Base-by-base conservation (phyloP, 331 rosid species). In the Spiraea crenata region DNA sequence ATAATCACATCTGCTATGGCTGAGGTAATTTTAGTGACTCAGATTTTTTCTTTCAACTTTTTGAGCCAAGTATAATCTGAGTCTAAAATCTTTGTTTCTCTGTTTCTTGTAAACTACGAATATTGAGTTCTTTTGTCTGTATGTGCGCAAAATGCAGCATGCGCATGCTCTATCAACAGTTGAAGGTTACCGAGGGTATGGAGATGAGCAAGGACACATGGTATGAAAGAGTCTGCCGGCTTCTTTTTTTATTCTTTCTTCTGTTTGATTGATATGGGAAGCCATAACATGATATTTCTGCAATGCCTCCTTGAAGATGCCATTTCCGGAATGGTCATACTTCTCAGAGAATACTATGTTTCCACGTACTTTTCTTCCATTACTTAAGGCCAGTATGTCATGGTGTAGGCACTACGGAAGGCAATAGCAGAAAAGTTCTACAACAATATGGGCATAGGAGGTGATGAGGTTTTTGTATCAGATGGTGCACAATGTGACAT, bases 401-500 rank as follows among this genome's bases (percentile, higher is more conserved):
- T 42, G 52, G 25, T 54, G 41, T 75, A 88, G 93, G 82, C 47
- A 45, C 11, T 88, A 35, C 83, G 85, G 65, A 76, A 7, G 70
- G 86, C 85, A 60, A 85, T 88, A 63, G 89, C 85, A n/a, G 87
- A 85, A 61, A 79, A 31, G 50, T 70, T 83, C 13, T 88, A 88
- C 76, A 58, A 42, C 51, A 72, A 71, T 61, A 57, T 74, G 77
- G 80, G 63, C 35, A 72, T 88, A 17, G 73, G 77, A 45, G 81
- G 69, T 20, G 64, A 83, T 35, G 93, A 88, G 48, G 65, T 88
- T 15, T 88, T 88, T 65, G 85, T 88, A 42, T 85, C 93, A 9
- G 90, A 88, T 76, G 93, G 93, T 39, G 87, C 93, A 56, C 93
- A 88, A 38, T 83, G 89, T 60, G 93, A 88, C 74, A 85, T 88